A percentile compares a stretch with the other conserved stretches of the same genome.
Evolutionary conservation across 1,284 basidiomycete genomes (phyloP).

Genomic region (Inonotus hispidus): DNA sequence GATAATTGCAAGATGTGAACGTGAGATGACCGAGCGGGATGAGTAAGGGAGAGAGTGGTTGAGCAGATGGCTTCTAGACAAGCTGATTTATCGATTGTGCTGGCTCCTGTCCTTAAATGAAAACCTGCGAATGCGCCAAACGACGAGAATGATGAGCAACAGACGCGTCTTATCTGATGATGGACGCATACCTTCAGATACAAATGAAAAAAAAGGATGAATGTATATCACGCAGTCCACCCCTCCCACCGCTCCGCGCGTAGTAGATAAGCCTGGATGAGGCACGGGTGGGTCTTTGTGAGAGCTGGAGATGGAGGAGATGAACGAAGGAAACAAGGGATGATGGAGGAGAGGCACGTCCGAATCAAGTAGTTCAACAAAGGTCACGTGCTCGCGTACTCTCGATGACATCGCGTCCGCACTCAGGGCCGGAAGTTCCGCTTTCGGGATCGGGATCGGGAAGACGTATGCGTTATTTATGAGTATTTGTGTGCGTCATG

Average conservation of each 20-base stretch:
- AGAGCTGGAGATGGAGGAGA: not conserved
- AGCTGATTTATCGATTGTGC: constrained; percentile 4
- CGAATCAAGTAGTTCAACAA: not conserved
- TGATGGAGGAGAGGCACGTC: not conserved
- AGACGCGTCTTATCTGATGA: not conserved
- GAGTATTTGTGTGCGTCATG: too few relatives aligned
- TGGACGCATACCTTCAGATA: not conserved
- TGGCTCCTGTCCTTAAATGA: constrained; percentile 5
- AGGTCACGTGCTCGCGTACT: not conserved
- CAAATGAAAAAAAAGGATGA: not conserved
- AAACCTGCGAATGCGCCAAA: not conserved
- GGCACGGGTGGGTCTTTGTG: not conserved
- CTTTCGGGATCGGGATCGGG: too few relatives aligned
- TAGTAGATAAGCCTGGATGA: not conserved
- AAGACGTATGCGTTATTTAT: too few relatives aligned
- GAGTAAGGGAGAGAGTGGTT: not conserved
- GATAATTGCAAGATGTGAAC: constrained; percentile 14
- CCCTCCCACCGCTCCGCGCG: not conserved
- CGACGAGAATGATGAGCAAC: not conserved
- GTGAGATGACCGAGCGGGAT: constrained; percentile 12
- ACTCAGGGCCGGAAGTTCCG: too few relatives aligned
- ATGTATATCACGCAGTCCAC: not conserved
- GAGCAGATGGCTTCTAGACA: not conserved
- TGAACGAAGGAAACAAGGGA: not conserved
- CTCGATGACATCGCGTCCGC: not conserved